A percentile compares a stretch with the other conserved stretches of the same genome.
phyloP scores from a whole-genome alignment of 306 rosid genomes.

The Quercus engelmannii region DNA sequence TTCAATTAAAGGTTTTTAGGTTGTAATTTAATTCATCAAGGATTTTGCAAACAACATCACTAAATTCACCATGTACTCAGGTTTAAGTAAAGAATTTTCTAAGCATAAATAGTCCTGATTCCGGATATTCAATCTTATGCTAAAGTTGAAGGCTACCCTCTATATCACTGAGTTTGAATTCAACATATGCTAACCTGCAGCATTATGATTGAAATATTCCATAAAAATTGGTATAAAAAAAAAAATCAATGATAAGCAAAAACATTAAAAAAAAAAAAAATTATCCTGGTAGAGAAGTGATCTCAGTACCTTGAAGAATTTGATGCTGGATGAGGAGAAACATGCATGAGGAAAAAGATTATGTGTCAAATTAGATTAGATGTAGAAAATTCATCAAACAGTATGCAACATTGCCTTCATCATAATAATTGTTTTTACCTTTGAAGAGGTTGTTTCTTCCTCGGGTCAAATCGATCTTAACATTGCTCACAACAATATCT shows the following conservation, averaged over 20 bases:
- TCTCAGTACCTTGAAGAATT: slow-evolving; percentile 67
- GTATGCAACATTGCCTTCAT: background rate
- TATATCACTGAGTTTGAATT: slow-evolving; percentile 7
- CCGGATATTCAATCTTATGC: background rate
- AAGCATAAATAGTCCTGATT: background rate
- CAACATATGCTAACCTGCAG: background rate
- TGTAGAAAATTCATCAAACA: background rate
- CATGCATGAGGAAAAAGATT: slow-evolving; percentile 38
- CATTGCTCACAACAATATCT: background rate
- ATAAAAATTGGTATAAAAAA: background rate
- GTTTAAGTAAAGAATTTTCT: background rate
- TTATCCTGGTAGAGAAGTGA: background rate
- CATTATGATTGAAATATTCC: background rate
- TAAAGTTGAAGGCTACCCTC: background rate
- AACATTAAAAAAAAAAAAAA: background rate
- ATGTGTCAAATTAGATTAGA: slow-evolving; percentile 12
- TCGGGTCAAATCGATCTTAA: slow-evolving; percentile 68
- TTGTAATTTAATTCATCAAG: background rate
- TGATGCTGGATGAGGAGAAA: slow-evolving; percentile 53
- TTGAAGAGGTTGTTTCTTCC: slow-evolving; percentile 69
- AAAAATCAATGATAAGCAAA: background rate
- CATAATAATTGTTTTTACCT: slow-evolving; percentile 38
- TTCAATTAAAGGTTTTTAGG: background rate
- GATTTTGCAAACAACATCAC: background rate
- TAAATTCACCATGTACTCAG: background rate